Evolutionary conservation across 2,329 filamentous ascomycete genomes (phyloP).

Genomic region (Helotiales sp.): DNA sequence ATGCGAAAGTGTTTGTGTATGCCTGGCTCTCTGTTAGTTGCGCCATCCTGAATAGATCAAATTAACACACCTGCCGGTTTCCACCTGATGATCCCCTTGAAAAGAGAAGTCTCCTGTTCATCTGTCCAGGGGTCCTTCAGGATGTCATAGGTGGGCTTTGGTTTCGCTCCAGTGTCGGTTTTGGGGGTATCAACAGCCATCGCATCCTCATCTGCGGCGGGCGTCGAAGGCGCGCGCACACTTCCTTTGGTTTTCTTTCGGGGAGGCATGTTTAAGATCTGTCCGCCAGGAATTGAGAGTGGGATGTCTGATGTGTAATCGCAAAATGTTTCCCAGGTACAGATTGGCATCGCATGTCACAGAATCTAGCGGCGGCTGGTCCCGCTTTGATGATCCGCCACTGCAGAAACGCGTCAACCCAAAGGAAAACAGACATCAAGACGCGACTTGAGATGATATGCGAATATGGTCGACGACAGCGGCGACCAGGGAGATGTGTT

Average conservation of each 20-base stretch:
- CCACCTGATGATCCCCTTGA: conserved; percentile 91
- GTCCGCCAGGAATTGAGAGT: neutral
- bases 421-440: neutral
- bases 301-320: neutral
- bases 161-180: conserved; percentile 29
- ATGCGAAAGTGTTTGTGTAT: conserved; percentile 96
- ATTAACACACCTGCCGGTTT: conserved; percentile 84
- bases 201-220: conserved; percentile 58
- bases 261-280: conserved; percentile 62
- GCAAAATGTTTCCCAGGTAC: neutral
- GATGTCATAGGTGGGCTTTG: conserved; percentile 51
- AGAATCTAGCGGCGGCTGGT: conserved; percentile 7
- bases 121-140: conserved; percentile 86
- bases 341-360: neutral
- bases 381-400: conserved; percentile 11
- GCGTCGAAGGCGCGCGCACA: conserved; percentile 62
- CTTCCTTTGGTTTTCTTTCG: conserved; percentile 70
- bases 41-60: neutral
- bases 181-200: conserved; percentile 63
- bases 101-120: conserved; percentile 89
- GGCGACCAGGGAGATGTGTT: conserved; percentile 59
- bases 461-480: conserved; percentile 46
- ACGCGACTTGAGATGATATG: conserved; percentile 30
- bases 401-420: conserved; percentile 24
- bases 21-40: conserved; percentile 53